A percentile compares a stretch with the other conserved stretches of the same genome.
Evolutionary conservation across 106 monocot genomes (phyloP).

Genomic region (Apostasia ramifera): DNA sequence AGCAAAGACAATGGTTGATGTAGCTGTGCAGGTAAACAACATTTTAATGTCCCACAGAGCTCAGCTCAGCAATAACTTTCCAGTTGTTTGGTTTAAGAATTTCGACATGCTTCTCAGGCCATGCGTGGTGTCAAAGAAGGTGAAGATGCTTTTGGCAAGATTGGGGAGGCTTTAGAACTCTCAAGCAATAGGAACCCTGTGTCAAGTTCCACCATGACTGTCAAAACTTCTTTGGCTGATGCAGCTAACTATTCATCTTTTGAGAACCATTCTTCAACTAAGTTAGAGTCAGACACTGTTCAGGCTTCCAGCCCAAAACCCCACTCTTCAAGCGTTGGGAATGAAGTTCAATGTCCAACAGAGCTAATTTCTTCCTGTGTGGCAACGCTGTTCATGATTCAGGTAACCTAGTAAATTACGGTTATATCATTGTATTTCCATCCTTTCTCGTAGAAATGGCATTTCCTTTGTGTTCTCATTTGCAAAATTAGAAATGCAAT

Average conservation of each 20-base stretch:
- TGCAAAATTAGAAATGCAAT: too few relatives aligned
- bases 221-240: conserved; percentile 33
- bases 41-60: not conserved
- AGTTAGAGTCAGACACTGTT: conserved; percentile 17
- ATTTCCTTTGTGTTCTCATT: too few relatives aligned
- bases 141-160: conserved; percentile 55
- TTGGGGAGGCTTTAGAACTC: conserved; percentile 73
- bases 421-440: not conserved
- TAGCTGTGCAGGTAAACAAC: conserved; percentile 54
- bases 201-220: conserved; percentile 26
- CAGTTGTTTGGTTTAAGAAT: not conserved
- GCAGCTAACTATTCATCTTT: conserved; percentile 21
- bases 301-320: conserved; percentile 19
- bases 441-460: not conserved
- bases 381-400: conserved; percentile 73
- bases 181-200: conserved; percentile 31
- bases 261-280: conserved; percentile 29
- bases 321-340: conserved; percentile 13
- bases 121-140: conserved; percentile 58
- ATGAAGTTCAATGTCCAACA: conserved; percentile 46
- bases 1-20: conserved; percentile 79
- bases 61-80: not conserved
- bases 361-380: conserved; percentile 83
- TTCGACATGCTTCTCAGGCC: conserved; percentile 28
- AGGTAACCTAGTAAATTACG: conserved; percentile 37